Evolutionary conservation across 345 rosid genomes (phyloP).

Genomic region (Capsella bursapastoris): DNA sequence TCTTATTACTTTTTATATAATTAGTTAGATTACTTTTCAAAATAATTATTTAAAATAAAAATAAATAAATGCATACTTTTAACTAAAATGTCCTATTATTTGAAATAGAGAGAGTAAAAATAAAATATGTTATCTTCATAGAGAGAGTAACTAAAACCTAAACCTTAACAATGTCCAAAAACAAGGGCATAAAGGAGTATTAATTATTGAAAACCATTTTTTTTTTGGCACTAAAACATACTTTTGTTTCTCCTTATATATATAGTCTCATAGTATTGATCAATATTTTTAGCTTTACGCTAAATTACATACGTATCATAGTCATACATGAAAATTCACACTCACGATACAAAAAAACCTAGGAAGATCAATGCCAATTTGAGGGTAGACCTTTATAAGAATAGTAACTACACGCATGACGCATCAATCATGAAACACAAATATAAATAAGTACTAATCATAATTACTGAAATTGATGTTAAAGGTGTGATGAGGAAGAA

Average conservation of each 20-base stretch:
- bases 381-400: constrained; percentile 7
- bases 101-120: too few relatives aligned
- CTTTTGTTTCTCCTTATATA: neutral
- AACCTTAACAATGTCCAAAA: neutral
- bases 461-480: constrained; percentile 2
- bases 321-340: neutral
- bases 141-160: too few relatives aligned
- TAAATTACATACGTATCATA: neutral
- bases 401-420: constrained; percentile 21
- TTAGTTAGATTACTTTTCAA: too few relatives aligned
- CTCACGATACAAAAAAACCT: neutral
- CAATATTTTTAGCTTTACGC: neutral
- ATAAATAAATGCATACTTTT: too few relatives aligned
- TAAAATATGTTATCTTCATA: too few relatives aligned
- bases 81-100: too few relatives aligned
- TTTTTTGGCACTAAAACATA: neutral
- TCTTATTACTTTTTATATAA: too few relatives aligned
- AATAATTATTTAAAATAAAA: too few relatives aligned
- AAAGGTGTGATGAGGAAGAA: constrained; percentile 36
- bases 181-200: neutral
- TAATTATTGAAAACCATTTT: neutral
- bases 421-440: constrained; percentile 10
- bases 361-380: neutral
- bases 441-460: constrained; percentile 26
- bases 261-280: neutral